Conservation (phyloP, 768 basidiomycete genomes). For the Rickenella mellea region DNA sequence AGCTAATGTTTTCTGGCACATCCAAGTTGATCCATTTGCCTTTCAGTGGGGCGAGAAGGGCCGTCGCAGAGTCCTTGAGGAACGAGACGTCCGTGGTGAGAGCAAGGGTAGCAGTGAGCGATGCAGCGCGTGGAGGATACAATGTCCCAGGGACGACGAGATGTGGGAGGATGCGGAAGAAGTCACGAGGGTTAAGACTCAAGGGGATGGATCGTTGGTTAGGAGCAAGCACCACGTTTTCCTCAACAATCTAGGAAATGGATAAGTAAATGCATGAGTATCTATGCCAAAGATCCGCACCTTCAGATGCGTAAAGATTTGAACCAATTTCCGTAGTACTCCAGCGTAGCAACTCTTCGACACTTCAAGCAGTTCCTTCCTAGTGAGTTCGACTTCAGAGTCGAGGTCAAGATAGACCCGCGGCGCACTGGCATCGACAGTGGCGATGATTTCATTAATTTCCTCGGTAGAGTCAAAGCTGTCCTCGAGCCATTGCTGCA, state of each 20-base stretch:
- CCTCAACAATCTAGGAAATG: conserved; percentile 13
- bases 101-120: conserved; percentile 16
- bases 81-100: conserved; percentile 18
- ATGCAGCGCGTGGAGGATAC: conserved; percentile 16
- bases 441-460: conserved; percentile 15
- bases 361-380: conserved; percentile 20
- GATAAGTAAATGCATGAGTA: neutral
- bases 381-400: conserved; percentile 17
- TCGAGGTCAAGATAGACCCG: conserved; percentile 20
- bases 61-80: conserved; percentile 14
- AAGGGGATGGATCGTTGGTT: conserved; percentile 16
- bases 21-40: conserved; percentile 18
- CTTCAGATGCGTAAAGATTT: conserved; percentile 18
- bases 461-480: conserved; percentile 19
- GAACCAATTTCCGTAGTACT: conserved; percentile 17
- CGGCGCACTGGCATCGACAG: conserved; percentile 6
- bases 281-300: conserved; percentile 3
- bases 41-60: conserved; percentile 10
- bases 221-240: conserved; percentile 13
- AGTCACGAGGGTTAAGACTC: conserved; percentile 11
- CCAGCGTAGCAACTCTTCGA: conserved; percentile 17
- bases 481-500: conserved; percentile 19
- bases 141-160: conserved; percentile 19
- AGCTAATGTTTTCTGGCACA: conserved; percentile 19
- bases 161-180: conserved; percentile 18